Evolutionary conservation across 495 filamentous ascomycete species (phyloP).

Genomic region (Aspergillus incahuasiensis): DNA sequence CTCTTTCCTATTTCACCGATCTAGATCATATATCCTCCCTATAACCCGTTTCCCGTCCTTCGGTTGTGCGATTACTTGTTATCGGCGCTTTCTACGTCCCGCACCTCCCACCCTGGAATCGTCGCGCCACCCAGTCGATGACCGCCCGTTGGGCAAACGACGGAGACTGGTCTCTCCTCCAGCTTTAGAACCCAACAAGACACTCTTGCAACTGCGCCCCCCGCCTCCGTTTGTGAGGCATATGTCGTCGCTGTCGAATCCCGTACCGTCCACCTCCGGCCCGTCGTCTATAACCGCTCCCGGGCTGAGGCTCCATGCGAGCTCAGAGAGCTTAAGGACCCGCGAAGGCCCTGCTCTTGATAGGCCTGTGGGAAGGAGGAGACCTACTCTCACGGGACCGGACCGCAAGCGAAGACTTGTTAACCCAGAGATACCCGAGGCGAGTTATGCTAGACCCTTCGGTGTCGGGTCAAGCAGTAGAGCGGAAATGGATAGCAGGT

Average conservation of each 20-base stretch:
- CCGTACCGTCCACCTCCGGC: constrained; percentile 13
- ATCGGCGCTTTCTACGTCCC: not conserved
- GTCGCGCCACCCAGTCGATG: constrained; percentile 30
- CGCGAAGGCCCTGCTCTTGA: constrained; percentile 20
- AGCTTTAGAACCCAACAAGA: constrained; percentile 11
- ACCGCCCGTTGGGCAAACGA: constrained; percentile 28
- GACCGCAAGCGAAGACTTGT: constrained; percentile 40
- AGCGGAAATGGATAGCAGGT: constrained; percentile 21
- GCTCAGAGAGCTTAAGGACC: constrained; percentile 13
- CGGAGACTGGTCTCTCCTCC: constrained; percentile 44
- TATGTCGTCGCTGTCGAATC: constrained; percentile 25
- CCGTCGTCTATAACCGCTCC: constrained; percentile 7
- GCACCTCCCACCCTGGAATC: constrained; percentile 16
- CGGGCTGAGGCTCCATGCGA: constrained; percentile 17
- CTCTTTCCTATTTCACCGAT: not conserved
- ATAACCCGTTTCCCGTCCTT: not conserved
- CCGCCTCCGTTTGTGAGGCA: constrained; percentile 6
- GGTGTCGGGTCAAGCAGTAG: constrained; percentile 16
- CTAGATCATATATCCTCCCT: not conserved
- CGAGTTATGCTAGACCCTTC: constrained; percentile 22
- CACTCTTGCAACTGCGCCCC: not conserved
- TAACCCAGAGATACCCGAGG: constrained; percentile 23
- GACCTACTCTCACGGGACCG: constrained; percentile 22
- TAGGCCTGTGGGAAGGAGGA: constrained; percentile 17
- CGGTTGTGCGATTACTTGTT: not conserved